Base-by-base conservation (phyloP, 2,329 filamentous ascomycete species). In the Diaporthe sp. region DNA sequence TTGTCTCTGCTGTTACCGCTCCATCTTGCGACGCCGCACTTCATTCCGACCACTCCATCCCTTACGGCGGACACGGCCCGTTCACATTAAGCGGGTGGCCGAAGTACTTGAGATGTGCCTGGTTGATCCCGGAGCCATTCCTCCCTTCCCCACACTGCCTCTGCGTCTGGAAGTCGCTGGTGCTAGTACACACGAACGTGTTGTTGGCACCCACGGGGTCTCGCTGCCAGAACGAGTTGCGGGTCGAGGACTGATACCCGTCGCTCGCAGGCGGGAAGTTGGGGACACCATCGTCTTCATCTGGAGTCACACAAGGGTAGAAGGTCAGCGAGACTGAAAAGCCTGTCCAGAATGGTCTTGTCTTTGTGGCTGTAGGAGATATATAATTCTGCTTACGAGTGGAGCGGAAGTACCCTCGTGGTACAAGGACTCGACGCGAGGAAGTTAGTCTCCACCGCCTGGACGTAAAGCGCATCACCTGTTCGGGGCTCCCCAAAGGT, bases 111-210 rank as follows among this genome's bases (percentile, higher is more conserved):
- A 66, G n/a, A 32, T 66, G 63, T 12, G 63, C 63, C 2, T 9
- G 0, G 44, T 66, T 66, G 63, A 66, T 66, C 7, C 63, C 63
- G 22, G 30, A 51, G 12, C 63, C 44, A 37, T 66, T 66, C 15
- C 44, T 51, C 22, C 63, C 63, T 9, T 66, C 63, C 1, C 63
- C 44, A 17, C 63, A 66, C 22, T 66, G 63, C 63, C 44, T 66
- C 30, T 66, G 63, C n/a, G 63, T 66, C 63, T 66, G 63, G 63
- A 51, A 51, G 30, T 66, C 63, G 63, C 63, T 66, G 13, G 63
- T 51, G 30, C 63, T 66, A 2, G 63, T 66, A 19, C 63, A 66
- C n/a, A 66, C 44, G 17, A 66, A 66, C 3, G 63, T 66, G 44
- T 66, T 66, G 32, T 51, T 51, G 63, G 63, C 63, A 10, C 44